Conservation (phyloP, 441 rosid genomes). For the Isatis lusitanica region DNA sequence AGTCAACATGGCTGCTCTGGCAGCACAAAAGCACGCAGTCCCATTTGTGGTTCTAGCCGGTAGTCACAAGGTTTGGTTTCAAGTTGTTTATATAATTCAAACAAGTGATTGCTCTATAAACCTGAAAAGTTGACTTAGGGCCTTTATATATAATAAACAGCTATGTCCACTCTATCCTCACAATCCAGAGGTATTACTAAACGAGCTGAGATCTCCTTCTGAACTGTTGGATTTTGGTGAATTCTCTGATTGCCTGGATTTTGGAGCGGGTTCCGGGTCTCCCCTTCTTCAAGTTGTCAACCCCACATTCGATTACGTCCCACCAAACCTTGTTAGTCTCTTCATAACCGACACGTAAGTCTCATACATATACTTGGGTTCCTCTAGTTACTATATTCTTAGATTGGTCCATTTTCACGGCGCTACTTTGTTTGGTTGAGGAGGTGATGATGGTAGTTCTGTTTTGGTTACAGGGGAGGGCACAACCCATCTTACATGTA, state of each 20-base stretch:
- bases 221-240: slow-evolving; percentile 96
- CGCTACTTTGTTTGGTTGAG: not conserved
- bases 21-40: slow-evolving; percentile 96
- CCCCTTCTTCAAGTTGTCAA: slow-evolving; percentile 91
- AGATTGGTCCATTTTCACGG: not conserved
- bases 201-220: slow-evolving; percentile 95
- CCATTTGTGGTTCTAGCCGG: slow-evolving; percentile 99
- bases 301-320: slow-evolving; percentile 93
- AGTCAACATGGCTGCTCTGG: slow-evolving; percentile 97
- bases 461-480: slow-evolving; percentile 73
- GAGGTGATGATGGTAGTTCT: not conserved
- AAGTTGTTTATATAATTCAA: not conserved
- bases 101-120: not conserved
- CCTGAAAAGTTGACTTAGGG: not conserved
- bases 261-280: slow-evolving; percentile 60
- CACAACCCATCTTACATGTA: slow-evolving; percentile 97
- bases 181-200: slow-evolving; percentile 88
- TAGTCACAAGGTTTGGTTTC: slow-evolving; percentile 80
- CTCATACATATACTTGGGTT: not conserved
- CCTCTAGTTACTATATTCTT: not conserved
- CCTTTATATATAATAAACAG: slow-evolving; percentile 42
- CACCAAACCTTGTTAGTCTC: slow-evolving; percentile 95
- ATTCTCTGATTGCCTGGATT: slow-evolving; percentile 95
- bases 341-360: slow-evolving; percentile 98
- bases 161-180: slow-evolving; percentile 95